phyloP scores from a whole-genome alignment of 2,329 filamentous ascomycete species.

The Diatrype stigma region DNA sequence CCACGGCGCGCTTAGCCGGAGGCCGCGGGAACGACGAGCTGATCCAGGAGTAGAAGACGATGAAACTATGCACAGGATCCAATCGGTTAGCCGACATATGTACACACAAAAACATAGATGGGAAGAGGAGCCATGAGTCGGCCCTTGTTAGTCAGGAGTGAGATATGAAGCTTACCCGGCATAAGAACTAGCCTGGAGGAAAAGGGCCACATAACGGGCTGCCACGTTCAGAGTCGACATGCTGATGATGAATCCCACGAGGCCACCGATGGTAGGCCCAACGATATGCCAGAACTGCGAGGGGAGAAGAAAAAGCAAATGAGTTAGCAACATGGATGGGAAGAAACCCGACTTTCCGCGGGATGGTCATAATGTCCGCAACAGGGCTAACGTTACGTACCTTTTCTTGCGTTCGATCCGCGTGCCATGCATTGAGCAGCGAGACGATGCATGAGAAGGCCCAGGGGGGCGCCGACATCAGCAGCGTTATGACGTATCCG shows the following conservation, averaged over 20 bases:
- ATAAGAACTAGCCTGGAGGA: conserved; percentile 55
- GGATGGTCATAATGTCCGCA: too few relatives aligned
- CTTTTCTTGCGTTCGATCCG: conserved; percentile 51
- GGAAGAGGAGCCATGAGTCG: too few relatives aligned
- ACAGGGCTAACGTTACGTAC: too few relatives aligned
- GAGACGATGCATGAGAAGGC: conserved; percentile 56
- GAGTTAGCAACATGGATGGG: too few relatives aligned
- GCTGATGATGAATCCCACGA: conserved; percentile 55
- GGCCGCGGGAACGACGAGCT: conserved; percentile 53
- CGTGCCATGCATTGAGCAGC: conserved; percentile 50
- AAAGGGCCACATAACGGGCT: conserved; percentile 56
- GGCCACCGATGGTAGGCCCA: conserved; percentile 48
- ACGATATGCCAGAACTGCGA: conserved; percentile 54
- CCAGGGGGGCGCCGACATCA: conserved; percentile 57
- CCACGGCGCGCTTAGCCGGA: conserved; percentile 57
- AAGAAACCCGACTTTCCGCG: too few relatives aligned
- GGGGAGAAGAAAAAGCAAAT: too few relatives aligned
- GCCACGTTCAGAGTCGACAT: conserved; percentile 54
- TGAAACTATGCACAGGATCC: conserved; percentile 32
- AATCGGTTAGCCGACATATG: too few relatives aligned
- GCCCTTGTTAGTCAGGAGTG: background rate
- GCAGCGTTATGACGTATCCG: conserved; percentile 45
- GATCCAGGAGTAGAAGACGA: conserved; percentile 57
- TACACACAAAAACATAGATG: too few relatives aligned
- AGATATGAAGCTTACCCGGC: conserved; percentile 32